These are phyloP conservation scores for Sarocladiaceae sp. DNA, from an alignment of 2,329 filamentous ascomycete species.

Conservation along the genomic window DNA sequence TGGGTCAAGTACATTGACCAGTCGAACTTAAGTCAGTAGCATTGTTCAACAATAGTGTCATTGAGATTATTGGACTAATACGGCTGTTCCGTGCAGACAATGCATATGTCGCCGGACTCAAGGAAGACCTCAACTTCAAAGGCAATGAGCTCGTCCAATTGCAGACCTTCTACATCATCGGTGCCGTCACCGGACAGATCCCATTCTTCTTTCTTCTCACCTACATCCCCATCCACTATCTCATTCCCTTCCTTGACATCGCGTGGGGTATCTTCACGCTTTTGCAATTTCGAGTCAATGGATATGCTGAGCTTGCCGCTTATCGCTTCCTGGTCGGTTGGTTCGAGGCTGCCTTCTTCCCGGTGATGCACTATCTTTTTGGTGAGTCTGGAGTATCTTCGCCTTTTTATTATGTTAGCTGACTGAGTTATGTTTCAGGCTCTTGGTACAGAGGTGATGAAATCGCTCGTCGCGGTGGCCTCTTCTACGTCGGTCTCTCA, in stretches of 20 bases:
- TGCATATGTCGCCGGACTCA: slow-evolving; percentile 50
- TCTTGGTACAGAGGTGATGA: slow-evolving; percentile 45
- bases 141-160: slow-evolving; percentile 52
- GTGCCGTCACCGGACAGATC: slow-evolving; percentile 46
- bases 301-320: slow-evolving; percentile 45
- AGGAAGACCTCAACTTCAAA: slow-evolving; percentile 45
- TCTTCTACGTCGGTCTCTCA: slow-evolving; percentile 46
- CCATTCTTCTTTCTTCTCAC: slow-evolving; percentile 49
- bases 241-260: slow-evolving; percentile 47
- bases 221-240: slow-evolving; percentile 40
- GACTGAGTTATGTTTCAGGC: slow-evolving; percentile 13
- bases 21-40: slow-evolving; percentile 42
- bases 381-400: slow-evolving; percentile 9
- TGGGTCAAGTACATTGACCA: slow-evolving; percentile 51
- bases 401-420: slow-evolving; percentile 23
- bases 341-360: slow-evolving; percentile 43
- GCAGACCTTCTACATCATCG: slow-evolving; percentile 43
- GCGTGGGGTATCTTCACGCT: slow-evolving; percentile 54
- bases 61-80: too few species aligned
- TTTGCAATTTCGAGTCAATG: slow-evolving; percentile 45
- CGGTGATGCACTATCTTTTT: slow-evolving; percentile 33
- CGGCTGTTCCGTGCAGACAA: slow-evolving; percentile 42
- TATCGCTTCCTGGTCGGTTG: slow-evolving; percentile 52
- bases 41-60: too few species aligned
- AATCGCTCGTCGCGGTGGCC: slow-evolving; percentile 42